Percentiles rank a stretch among this genome's conserved stretches.
phyloP scores from a whole-genome alignment of 768 basidiomycete genomes.

The Russula foetens region DNA sequence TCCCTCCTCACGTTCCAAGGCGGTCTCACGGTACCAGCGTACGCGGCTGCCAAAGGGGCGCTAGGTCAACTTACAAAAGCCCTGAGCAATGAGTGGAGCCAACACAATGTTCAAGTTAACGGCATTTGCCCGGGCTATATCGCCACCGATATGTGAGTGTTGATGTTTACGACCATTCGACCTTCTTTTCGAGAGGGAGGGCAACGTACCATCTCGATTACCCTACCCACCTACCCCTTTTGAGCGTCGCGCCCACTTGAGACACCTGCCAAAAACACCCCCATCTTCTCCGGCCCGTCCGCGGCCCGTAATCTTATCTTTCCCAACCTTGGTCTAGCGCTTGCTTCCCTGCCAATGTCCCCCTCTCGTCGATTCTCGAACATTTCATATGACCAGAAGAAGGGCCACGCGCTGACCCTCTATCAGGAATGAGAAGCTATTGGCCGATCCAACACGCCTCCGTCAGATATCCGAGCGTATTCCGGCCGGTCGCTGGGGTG shows the following conservation, averaged over 20 bases:
- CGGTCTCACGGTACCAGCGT: conserved; percentile 75
- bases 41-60: conserved; percentile 87
- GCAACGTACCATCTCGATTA: conserved; percentile 13
- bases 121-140: conserved; percentile 86
- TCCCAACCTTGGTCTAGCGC: background rate
- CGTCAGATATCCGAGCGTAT: conserved; percentile 67
- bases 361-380: conserved; percentile 3
- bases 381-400: conserved; percentile 13
- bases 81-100: conserved; percentile 89
- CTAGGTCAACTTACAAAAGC: conserved; percentile 82
- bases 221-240: too few relatives aligned
- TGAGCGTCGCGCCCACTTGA: background rate
- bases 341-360: background rate
- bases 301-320: conserved; percentile 19
- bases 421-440: conserved; percentile 54
- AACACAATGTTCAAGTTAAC: conserved; percentile 82
- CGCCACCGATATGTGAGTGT: conserved; percentile 72
- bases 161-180: background rate
- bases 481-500: conserved; percentile 61
- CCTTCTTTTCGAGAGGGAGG: background rate
- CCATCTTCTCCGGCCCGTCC: conserved; percentile 12
- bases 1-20: conserved; percentile 33
- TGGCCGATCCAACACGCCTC: conserved; percentile 50
- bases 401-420: conserved; percentile 4
- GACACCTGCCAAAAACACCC: background rate